Conservation (phyloP, 2,329 filamentous ascomycete genomes). For the Arthroderma sp. region DNA sequence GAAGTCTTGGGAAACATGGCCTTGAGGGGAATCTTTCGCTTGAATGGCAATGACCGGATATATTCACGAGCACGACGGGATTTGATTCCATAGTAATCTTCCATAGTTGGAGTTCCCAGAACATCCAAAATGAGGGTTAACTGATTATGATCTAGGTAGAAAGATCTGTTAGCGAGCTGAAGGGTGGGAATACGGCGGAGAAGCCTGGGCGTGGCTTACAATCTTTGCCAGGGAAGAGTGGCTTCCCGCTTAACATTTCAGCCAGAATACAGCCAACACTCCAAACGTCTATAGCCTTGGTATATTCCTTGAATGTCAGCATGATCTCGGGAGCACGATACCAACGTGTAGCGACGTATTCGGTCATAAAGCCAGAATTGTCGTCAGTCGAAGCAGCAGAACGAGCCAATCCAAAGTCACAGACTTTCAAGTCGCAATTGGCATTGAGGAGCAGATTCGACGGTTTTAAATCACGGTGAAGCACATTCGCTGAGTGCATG, state of each 20-base stretch:
- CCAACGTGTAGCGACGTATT: conserved; percentile 99
- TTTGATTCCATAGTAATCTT: conserved; percentile 99
- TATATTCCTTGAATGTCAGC: conserved; percentile 99
- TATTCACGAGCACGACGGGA: conserved; percentile 93
- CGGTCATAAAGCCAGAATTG: conserved; percentile 99
- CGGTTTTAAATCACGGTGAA: conserved; percentile 93
- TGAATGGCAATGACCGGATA: conserved; percentile 94
- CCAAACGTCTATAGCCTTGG: conserved; percentile 98
- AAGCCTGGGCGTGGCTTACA: conserved; percentile 46
- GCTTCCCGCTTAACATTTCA: conserved; percentile 98
- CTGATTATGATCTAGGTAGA: conserved; percentile 73
- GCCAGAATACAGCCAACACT: conserved; percentile 96
- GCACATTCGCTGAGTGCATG: conserved; percentile 97
- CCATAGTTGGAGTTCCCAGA: conserved; percentile 96
- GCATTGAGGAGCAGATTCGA: conserved; percentile 94
- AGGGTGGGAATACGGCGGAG: not conserved
- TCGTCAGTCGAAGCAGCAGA: conserved; percentile 96
- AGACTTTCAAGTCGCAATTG: conserved; percentile 98
- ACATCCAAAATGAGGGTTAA: conserved; percentile 94
- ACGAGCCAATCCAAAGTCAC: conserved; percentile 90
- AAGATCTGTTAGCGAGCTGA: conserved; percentile 6
- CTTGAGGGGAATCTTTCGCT: conserved; percentile 99
- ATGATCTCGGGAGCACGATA: conserved; percentile 99
- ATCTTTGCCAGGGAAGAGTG: conserved; percentile 94
- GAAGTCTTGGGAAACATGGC: conserved; percentile 98